Evolutionary conservation across 1,284 basidiomycete species (phyloP), one percentile per base, ranked within the genome.

Genomic region (Ceratobasidium sp.): DNA sequence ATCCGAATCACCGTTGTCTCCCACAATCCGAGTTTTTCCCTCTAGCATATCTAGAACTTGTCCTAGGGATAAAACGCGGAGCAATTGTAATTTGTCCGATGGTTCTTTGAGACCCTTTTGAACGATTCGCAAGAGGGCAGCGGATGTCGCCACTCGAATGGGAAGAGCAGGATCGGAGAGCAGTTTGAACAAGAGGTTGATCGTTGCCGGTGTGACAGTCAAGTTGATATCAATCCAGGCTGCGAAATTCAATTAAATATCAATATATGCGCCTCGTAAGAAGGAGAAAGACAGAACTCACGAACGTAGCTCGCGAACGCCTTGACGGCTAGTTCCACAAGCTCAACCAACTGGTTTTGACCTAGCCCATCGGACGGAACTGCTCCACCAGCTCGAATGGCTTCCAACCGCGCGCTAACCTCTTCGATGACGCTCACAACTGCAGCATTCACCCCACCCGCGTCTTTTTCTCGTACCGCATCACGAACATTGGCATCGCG

Each of bases 141-240:
- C 89, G 19, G 92, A 92, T 0, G 97, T 92, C 0, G 96, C 93
- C 19, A 95, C 86, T 45, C 97, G 93, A 77, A 98, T 91, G 0
- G 92, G 87, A 24, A 94, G 82, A 15, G 92, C 91, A 0, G 87
- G 83, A 79, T 96, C 93, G n/a, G 92, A 92, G 54, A 99, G 89
- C 33, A 98, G 87, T 53, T 88, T 90, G 82, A 96, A 97, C 63
- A 99, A 88, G 60, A 99, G 84, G 6, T 92, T 90, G 33, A 99
- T 90, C 0, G 96, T 96, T 11, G 90, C 90, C 24, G 94, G 95
- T 0, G 96, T 99, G 76, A 99, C 93, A 36, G 98, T 95, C 75
- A 99, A 86, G 79, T 95, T 94, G 80, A 99, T 97, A 81, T 99
- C 98, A 79, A 99, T 93, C 98, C 98, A 99, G 9, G 96, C 96